Base-by-base conservation (phyloP, 73 alveolate genomes). In the Paramecium biaurelia region DNA sequence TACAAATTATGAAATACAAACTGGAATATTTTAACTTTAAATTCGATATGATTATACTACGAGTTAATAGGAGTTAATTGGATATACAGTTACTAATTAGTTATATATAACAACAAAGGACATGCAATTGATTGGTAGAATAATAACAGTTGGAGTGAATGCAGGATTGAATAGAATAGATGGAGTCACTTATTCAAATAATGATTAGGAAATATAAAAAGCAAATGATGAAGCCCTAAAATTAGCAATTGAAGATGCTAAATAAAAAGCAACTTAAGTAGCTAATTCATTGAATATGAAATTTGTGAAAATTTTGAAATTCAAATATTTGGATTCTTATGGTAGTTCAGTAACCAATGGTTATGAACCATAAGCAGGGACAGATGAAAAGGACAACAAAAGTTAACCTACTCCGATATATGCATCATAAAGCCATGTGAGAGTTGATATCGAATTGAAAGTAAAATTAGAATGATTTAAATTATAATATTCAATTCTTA, bases 161-260 rank as follows among this genome's bases (percentile, higher is more conserved):
- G 70, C 90, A 43, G 90, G 90, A 18, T 79, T 79, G 74, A 79
- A 79, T 42, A 38, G 74, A 47, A 47, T 79, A 21, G 90, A 79
- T 21, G 90, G 76, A 79, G 49, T 79, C 8, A 43, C 26, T 20
- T 79, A 79, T 79, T 42, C 23, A 12, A 79, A 79, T 79, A 42
- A 32, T 14, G 28, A 12, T 1, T 18, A 26, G 9, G 90, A 79
- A 45, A 79, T 41, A 18, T 9, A 79, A 23, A 7, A 23, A 43
- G 90, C 90, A 38, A 38, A 23, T 15, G 57, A 43, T 2, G 26
- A 79, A 45, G 90, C 90, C 0, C 14, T 47, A 14, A 47, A 79
- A 4, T 42, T 42, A 5, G 70, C 90, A 41, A 79, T 79, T 21
- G n/a, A 79, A 8, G 70, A 79, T 43, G 90, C 90, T 1, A 18